phyloP scores from a whole-genome alignment of 495 filamentous ascomycete species.

The Annulohypoxylon nitens region DNA sequence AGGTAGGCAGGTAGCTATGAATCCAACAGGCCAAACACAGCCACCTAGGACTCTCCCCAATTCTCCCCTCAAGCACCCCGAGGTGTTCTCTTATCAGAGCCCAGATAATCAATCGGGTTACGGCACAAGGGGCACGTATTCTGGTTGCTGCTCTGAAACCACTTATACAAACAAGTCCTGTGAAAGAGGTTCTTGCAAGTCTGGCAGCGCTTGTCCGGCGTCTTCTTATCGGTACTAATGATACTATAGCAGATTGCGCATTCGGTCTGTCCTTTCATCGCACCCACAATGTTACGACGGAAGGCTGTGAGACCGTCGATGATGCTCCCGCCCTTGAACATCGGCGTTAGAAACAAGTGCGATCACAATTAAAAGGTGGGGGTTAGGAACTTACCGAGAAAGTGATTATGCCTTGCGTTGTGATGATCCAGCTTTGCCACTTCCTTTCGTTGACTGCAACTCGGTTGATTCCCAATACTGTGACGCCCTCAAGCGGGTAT shows the following conservation, averaged over 20 bases:
- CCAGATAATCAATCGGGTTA: conserved; percentile 80
- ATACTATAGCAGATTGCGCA: conserved; percentile 98
- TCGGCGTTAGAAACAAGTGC: conserved; percentile 19
- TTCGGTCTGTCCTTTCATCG: conserved; percentile 92
- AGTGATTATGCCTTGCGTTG: conserved; percentile 91
- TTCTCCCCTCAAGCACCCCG: conserved; percentile 28
- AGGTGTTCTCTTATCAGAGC: conserved; percentile 45
- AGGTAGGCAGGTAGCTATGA: neutral
- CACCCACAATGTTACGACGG: conserved; percentile 83
- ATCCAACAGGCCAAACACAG: neutral
- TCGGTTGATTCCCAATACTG: conserved; percentile 81
- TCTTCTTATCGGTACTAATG: conserved; percentile 84
- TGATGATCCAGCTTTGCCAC: conserved; percentile 87
- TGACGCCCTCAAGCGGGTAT: conserved; percentile 83
- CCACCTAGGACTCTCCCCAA: neutral
- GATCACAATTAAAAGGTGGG: neutral
- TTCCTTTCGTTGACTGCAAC: conserved; percentile 90
- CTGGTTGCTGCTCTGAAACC: conserved; percentile 93
- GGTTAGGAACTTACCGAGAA: conserved; percentile 71
- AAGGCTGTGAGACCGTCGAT: conserved; percentile 88
- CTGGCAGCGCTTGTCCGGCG: conserved; percentile 89
- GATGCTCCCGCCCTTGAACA: conserved; percentile 75
- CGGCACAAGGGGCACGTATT: conserved; percentile 91
- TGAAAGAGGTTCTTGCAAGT: conserved; percentile 98
- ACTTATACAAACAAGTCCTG: conserved; percentile 87